Base-by-base conservation (phyloP, 176 grass and related monocot species). In the Carex scoparia region DNA sequence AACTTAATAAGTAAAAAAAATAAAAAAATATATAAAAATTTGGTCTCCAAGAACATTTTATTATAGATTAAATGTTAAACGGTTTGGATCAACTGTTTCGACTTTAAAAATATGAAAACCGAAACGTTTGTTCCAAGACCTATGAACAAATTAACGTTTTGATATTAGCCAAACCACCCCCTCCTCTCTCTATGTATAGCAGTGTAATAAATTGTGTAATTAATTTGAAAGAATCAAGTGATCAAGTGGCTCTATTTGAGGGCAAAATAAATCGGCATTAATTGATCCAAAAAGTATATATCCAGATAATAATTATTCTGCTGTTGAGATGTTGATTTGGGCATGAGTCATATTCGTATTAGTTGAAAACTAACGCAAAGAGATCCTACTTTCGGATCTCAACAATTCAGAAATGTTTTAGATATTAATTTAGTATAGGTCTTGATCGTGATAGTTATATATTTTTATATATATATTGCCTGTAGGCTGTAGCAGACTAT, bases 291-390 rank as follows among this genome's bases (percentile, higher is more conserved):
- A 66, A 82, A 49, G 3, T 23, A 23, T 23, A 19, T 53, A 81
- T 4, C 4, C 14, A n/a, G 61, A 32, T 64, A 3, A 27, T 18
- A 19, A 53, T 76, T 38, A 62, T 65, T 75, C 10, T 54, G 19
- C 10, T 31, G 46, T 30, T 76, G 71, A 53, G 46, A 76, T 54
- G n/a, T 76, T 54, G 46, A 76, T 76, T 54, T 65, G 1, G 62
- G 27, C 37, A 63, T 9, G 44, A 46, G 61, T 65, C 80, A 49
- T 65, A 66, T 82, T 82, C 37, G 14, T 66, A 82, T 66, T 82
- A 65, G 80, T 82, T 82, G 35, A 64, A 64, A 65, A 66, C 58
- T 64, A 65, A 66, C n/a, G 13, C 31, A 66, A 19, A 66, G 23
- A 46, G 15, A 65, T 51, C 60, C 5, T 82, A 51, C 59, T 82